Conservation (phyloP, 257 asterid genomes). For the Cynanchum wilfordii region DNA sequence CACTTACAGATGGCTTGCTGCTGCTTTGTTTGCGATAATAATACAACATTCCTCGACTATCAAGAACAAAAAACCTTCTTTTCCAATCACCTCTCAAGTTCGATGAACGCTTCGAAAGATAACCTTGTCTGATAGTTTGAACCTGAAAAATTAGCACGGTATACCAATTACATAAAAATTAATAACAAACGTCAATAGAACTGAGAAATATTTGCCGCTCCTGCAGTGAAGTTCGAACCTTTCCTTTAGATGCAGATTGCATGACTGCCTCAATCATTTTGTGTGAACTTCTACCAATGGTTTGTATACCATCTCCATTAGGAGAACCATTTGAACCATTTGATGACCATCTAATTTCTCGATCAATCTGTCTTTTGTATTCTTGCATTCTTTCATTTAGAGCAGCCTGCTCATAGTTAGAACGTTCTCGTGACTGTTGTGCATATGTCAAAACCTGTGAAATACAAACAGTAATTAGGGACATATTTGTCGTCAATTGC, state of each 20-base stretch:
- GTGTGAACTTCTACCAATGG: constrained; percentile 97
- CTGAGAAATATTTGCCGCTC: constrained; percentile 18
- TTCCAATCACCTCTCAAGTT: constrained; percentile 99
- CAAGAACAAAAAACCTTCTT: constrained; percentile 99
- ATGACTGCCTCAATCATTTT: constrained; percentile 98
- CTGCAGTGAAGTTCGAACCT: constrained; percentile 41
- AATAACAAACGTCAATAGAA: not conserved
- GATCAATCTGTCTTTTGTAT: constrained; percentile 83
- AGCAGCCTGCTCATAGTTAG: constrained; percentile 95
- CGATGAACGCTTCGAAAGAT: constrained; percentile 95
- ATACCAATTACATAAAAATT: not conserved
- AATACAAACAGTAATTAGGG: not conserved
- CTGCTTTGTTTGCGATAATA: constrained; percentile 95
- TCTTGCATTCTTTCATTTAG: constrained; percentile 99
- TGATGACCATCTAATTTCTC: constrained; percentile 88
- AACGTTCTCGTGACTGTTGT: constrained; percentile 90
- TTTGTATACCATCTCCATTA: constrained; percentile 96
- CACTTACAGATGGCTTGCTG: constrained; percentile 96
- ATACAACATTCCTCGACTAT: constrained; percentile 98
- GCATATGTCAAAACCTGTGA: constrained; percentile 93
- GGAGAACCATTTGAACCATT: constrained; percentile 91
- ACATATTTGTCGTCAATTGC: not conserved
- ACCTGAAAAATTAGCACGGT: constrained; percentile 48
- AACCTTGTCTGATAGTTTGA: constrained; percentile 98
- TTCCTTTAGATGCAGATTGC: constrained; percentile 98